phyloP scores from a whole-genome alignment of 2,329 filamentous ascomycete species.

The Cladophialophora yegresii region DNA sequence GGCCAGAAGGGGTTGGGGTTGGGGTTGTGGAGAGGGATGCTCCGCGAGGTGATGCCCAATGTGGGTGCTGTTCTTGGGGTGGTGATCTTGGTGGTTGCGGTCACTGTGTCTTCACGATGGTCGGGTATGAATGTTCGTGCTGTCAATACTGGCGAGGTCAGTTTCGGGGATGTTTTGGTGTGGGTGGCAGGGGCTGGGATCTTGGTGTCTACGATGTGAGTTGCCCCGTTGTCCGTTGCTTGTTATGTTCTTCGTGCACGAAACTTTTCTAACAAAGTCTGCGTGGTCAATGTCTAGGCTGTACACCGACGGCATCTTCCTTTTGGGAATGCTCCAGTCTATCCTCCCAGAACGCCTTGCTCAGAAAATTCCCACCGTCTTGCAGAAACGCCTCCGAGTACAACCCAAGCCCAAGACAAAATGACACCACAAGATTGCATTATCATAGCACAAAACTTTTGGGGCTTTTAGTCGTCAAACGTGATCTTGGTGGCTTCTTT shows the following conservation, averaged over 20 bases:
- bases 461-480: constrained; percentile 63
- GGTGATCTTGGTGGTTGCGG: not conserved
- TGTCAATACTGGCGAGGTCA: constrained; percentile 2
- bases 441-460: not conserved
- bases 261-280: not conserved
- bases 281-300: constrained; percentile 15
- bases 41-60: constrained; percentile 1
- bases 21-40: not conserved
- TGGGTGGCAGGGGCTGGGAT: constrained; percentile 16
- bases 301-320: constrained; percentile 31
- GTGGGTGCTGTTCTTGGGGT: constrained; percentile 6
- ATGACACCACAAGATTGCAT: not conserved
- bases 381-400: constrained; percentile 1
- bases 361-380: constrained; percentile 19
- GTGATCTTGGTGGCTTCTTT: constrained; percentile 89
- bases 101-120: not conserved
- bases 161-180: constrained; percentile 13
- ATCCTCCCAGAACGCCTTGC: constrained; percentile 34
- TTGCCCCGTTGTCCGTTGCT: not conserved
- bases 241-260: not conserved
- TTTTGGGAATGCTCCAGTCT: constrained; percentile 27
- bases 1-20: not conserved
- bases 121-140: not conserved
- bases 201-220: constrained; percentile 31
- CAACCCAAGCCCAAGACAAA: constrained; percentile 2